phyloP scores from a whole-genome alignment of 208 protist genomes.

The Leishmania aethiopica region DNA sequence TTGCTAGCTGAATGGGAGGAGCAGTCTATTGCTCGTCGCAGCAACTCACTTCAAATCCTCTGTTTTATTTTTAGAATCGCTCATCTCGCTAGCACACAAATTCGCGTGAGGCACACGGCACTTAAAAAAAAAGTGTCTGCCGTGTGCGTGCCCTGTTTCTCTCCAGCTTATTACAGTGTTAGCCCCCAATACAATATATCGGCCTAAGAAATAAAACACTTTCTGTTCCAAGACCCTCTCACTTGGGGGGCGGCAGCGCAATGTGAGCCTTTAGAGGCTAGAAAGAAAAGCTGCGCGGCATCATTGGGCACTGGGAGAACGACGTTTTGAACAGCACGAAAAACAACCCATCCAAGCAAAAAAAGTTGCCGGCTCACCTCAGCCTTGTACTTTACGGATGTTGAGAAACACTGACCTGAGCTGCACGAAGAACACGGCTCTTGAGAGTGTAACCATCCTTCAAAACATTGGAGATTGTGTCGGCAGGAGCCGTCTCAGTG shows the following conservation, averaged over 20 bases:
- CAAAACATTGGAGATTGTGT: slow-evolving; percentile 80
- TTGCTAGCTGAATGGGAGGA: not conserved
- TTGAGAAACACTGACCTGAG: slow-evolving; percentile 88
- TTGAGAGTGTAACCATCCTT: slow-evolving; percentile 92
- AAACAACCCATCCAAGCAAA: slow-evolving; percentile 9
- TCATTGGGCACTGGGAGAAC: not conserved
- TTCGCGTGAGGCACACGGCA: not conserved
- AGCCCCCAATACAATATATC: slow-evolving; percentile 9
- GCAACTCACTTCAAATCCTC: not conserved
- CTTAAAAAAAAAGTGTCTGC: not conserved
- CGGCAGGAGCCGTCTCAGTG: slow-evolving; percentile 46
- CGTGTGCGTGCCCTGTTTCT: not conserved
- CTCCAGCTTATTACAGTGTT: not conserved
- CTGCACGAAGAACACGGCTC: slow-evolving; percentile 83
- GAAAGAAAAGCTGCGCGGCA: not conserved
- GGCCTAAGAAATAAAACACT: not conserved
- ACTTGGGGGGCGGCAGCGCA: not conserved
- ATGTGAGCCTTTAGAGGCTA: not conserved
- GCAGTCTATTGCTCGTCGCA: not conserved
- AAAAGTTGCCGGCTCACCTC: not conserved
- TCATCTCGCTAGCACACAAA: not conserved
- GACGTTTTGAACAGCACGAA: slow-evolving; percentile 32
- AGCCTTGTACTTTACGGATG: not conserved
- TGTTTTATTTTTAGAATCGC: not conserved
- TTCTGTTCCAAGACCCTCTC: not conserved